Evolutionary conservation across 192 early-diverging fungal genomes (phyloP), one percentile per base, ranked within the genome.

Genomic region (Podila horticola): DNA sequence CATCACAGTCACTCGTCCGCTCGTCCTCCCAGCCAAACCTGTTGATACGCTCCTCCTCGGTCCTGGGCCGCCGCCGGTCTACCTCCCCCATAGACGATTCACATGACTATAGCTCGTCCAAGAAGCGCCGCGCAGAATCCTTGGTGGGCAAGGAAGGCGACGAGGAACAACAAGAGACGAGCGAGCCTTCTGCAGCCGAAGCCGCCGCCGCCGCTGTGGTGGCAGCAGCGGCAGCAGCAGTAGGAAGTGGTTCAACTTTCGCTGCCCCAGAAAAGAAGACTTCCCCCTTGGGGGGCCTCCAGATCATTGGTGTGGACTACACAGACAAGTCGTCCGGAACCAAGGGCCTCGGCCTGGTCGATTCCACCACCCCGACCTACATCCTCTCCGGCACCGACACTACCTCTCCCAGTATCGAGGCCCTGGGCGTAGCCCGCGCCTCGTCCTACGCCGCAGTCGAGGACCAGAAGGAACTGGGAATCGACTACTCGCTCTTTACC

Each of bases 401-500:
- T 10, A 10, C 9, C 34, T 58, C 62, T 10, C 67, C 74, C 1
- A 36, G 45, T 10, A 64, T 75, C 38, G 74, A 69, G 51, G 67
- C 74, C 2, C 45, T 75, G 38, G 28, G 49, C 2, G 67, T 75
- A 1, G 74, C 74, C 8, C 62, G 62, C 10, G 67, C 67, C 1
- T 75, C 74, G 0, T 75, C 74, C 9, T 75, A 51, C 60, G 63
- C 64, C 4, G 5, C 26, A 3, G 11, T 75, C 5, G 67, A 69
- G 5, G 67, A 75, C 22, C 74, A 75, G 48, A 69, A 69, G 62
- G 74, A 75, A 12, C 38, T 69, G 9, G 74, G 74, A 2, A 64
- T 75, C 17, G 74, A 75, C 22, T 75, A 69, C 29, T 75, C 74
- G 20, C 38, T 69, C 2, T 75, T 75, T 34, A 75, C 74, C 1